Conservation (phyloP, 2,329 filamentous ascomycete genomes). For the Aspergillus niger region DNA sequence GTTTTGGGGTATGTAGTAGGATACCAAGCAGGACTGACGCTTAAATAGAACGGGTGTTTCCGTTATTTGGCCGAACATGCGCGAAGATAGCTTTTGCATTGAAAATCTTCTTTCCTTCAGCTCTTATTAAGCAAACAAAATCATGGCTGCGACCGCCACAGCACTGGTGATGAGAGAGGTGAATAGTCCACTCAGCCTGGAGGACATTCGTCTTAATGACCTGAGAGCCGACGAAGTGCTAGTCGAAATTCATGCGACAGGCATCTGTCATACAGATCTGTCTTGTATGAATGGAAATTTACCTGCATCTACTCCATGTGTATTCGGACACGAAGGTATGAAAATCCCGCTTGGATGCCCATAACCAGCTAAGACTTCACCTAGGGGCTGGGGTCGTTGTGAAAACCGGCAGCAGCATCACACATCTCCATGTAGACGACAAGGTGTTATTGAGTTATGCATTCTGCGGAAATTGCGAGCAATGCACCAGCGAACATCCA, state of each 20-base stretch:
- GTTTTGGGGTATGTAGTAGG: not conserved
- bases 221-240: constrained; percentile 29
- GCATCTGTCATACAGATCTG: constrained; percentile 40
- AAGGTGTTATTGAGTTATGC: constrained; percentile 39
- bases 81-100: not conserved
- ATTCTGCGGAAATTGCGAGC: constrained; percentile 21
- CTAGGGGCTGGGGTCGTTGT: constrained; percentile 54
- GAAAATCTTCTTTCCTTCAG: not conserved
- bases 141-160: constrained; percentile 8
- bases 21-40: not conserved
- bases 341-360: not conserved
- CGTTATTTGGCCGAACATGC: not conserved
- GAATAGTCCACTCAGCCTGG: constrained; percentile 8
- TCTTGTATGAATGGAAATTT: constrained; percentile 28
- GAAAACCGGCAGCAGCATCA: constrained; percentile 46
- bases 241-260: constrained; percentile 37
- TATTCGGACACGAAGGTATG: constrained; percentile 27
- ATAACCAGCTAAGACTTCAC: not conserved
- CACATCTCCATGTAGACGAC: constrained; percentile 47
- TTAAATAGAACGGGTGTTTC: not conserved
- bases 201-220: constrained; percentile 5
- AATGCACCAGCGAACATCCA: constrained; percentile 21
- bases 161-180: constrained; percentile 10
- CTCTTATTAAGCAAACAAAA: not conserved
- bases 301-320: constrained; percentile 16